Evolutionary conservation across 78 protist genomes (phyloP), one percentile per base, ranked within the genome.

Genomic region (Guillardia theta): DNA sequence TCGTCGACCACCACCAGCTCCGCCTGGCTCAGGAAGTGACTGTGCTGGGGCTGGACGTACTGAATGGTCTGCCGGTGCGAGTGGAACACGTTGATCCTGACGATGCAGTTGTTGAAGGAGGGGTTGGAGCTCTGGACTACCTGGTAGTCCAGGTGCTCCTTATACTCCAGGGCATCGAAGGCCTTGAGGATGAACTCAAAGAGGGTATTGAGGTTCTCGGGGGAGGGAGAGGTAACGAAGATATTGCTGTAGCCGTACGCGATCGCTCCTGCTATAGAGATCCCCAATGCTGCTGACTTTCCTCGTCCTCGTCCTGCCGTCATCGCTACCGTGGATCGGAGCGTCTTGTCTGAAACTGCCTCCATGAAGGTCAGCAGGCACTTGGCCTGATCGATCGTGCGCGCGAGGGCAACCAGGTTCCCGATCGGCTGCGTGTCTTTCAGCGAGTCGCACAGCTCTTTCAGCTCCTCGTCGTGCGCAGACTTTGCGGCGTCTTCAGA

Each of bases 291-390:
- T 0, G 99, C 99, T 0, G 99, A 97, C 95, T 99, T 99, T 27
- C 99, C 99, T 8, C 99, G 95, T 0, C 99, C 99, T 36, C 99
- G 95, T 10, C 96, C 99, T 0, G 99, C 99, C 0, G 99, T 99
- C 64, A 99, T 92, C 12, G 99, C 92, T 0, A 98, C 98, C 0
- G 99, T 99, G 24, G 96, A 80, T 39, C 98, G 80, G 22, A 97
- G 97, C 1, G 99, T 96, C 76, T 98, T 97, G 39, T 98, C 99
- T 0, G 98, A 93, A 39, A 98, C 94, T 37, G 99, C 98, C 87
- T 98, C 99, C 44, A 97, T 88, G 27, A 99, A 96, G 22, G 94
- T 70, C 30, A 98, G 95, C 0, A 98, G 44, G 44, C 83, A 94
- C 62, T 10, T 78, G 50, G 15, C 88, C 88, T 78, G 88, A 47